Base-by-base conservation (phyloP, 2,329 filamentous ascomycete genomes). In the Colletotrichum navitas region DNA sequence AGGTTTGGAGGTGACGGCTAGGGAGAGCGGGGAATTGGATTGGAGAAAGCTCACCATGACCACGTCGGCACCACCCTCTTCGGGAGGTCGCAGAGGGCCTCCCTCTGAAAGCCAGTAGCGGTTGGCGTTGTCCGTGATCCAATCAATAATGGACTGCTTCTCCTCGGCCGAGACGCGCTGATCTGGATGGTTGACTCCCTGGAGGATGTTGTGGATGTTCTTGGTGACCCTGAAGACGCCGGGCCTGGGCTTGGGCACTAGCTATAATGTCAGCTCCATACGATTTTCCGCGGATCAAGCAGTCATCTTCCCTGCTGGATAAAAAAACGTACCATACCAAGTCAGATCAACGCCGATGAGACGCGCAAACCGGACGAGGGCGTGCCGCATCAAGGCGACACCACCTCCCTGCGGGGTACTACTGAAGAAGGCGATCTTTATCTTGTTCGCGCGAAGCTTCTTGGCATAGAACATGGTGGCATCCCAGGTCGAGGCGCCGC, bases 181-280 rank as follows among this genome's bases (percentile, higher is more conserved):
- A 3, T 88, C 87, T 0, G 89, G 88, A 34, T 86, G 84, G 51
- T 90, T 90, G 52, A 95, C 93, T 11, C 93, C 93, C 81, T 96
- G 93, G 3, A 96, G 89, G 74, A 95, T 95, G 81, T 96, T 96
- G 87, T 96, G 93, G 76, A 94, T 92, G 75, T 92, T 94, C 83
- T 96, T 96, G 75, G 93, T 96, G 80, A 94, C 92, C 62, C 93
- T 87, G 81, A 96, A 96, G 14, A 95, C 90, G 21, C 92, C 91
- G 3, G 92, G 92, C 62, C 92, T 90, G 29, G 93, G 93, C 79
- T 94, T 94, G 8, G 93, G 93, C 1, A 95, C 93, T 86, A 34
- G 52, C 24, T 24, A 55, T 69, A 61, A 64, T 68, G 71, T 74
- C 64, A 74, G 68, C 55, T 64, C 29, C 65, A 49, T 61, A 64